These are phyloP conservation scores for Fonsecaea nubica DNA, from an alignment of 2,329 filamentous ascomycete genomes.

Conservation along the genomic window DNA sequence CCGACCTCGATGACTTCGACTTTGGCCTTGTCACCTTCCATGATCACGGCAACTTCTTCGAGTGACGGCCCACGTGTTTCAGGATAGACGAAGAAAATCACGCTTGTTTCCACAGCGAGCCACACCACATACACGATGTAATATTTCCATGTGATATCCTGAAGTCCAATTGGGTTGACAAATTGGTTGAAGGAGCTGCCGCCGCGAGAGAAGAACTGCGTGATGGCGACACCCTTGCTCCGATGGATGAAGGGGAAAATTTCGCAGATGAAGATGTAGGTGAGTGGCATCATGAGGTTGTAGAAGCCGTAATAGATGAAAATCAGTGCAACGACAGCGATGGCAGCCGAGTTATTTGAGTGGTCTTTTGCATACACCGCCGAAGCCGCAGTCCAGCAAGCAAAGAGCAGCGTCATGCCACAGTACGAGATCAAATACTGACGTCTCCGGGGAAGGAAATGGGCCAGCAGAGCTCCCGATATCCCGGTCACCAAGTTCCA, in stretches of 20 bases:
- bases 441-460: slow-evolving; percentile 21
- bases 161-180: slow-evolving; percentile 41
- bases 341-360: slow-evolving; percentile 24
- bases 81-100: slow-evolving; percentile 41
- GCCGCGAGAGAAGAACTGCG: slow-evolving; percentile 28
- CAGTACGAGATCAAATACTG: slow-evolving; percentile 28
- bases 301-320: slow-evolving; percentile 53
- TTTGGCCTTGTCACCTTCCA: slow-evolving; percentile 33
- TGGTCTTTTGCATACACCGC: slow-evolving; percentile 28
- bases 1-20: slow-evolving; percentile 32
- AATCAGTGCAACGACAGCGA: slow-evolving; percentile 50
- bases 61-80: slow-evolving; percentile 43
- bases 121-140: slow-evolving; percentile 49
- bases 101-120: slow-evolving; percentile 26
- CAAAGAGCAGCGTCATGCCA: slow-evolving; percentile 31
- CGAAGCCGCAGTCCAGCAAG: slow-evolving; percentile 30
- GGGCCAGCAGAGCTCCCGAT: slow-evolving; percentile 44
- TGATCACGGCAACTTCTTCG: slow-evolving; percentile 42
- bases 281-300: slow-evolving; percentile 42
- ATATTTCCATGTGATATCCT: slow-evolving; percentile 46
- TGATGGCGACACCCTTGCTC: slow-evolving; percentile 50
- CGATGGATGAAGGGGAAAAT: slow-evolving; percentile 58
- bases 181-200: slow-evolving; percentile 32
- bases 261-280: slow-evolving; percentile 43
- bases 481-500: slow-evolving; percentile 49